Evolutionary conservation across 257 asterid genomes (phyloP).

Genomic region (Paraleonurus japonicus): DNA sequence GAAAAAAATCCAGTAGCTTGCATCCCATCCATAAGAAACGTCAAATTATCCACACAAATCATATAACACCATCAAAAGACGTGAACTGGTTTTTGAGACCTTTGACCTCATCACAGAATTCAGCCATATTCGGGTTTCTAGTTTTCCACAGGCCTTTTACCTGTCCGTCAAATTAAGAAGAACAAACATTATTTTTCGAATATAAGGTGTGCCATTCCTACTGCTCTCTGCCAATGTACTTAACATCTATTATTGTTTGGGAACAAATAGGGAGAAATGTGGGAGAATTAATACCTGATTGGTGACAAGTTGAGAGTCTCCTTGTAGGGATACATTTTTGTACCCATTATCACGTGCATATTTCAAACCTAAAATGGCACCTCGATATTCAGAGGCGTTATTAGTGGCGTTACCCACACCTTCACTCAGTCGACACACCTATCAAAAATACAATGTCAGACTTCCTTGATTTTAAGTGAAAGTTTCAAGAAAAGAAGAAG

Average conservation of each 20-base stretch:
- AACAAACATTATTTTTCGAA: neutral
- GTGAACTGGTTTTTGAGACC: slow-evolving; percentile 74
- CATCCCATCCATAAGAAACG: too few relatives aligned
- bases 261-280: neutral
- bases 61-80: slow-evolving; percentile 71
- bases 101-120: slow-evolving; percentile 79
- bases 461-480: neutral
- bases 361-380: slow-evolving; percentile 74
- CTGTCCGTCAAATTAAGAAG: slow-evolving; percentile 37
- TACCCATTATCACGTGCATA: slow-evolving; percentile 83
- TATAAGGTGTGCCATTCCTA: too few relatives aligned
- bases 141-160: slow-evolving; percentile 91
- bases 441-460: slow-evolving; percentile 4
- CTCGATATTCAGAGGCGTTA: slow-evolving; percentile 87
- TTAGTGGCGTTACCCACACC: slow-evolving; percentile 90
- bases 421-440: slow-evolving; percentile 93
- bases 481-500: too few relatives aligned
- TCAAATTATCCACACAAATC: too few relatives aligned
- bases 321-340: slow-evolving; percentile 71
- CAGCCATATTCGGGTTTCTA: slow-evolving; percentile 84
- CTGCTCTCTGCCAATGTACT: neutral
- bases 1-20: too few relatives aligned
- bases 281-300: slow-evolving; percentile 65
- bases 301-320: slow-evolving; percentile 97
- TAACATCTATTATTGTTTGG: neutral